Conservation (phyloP, 2,329 filamentous ascomycete genomes). For the Helotiales sp. region DNA sequence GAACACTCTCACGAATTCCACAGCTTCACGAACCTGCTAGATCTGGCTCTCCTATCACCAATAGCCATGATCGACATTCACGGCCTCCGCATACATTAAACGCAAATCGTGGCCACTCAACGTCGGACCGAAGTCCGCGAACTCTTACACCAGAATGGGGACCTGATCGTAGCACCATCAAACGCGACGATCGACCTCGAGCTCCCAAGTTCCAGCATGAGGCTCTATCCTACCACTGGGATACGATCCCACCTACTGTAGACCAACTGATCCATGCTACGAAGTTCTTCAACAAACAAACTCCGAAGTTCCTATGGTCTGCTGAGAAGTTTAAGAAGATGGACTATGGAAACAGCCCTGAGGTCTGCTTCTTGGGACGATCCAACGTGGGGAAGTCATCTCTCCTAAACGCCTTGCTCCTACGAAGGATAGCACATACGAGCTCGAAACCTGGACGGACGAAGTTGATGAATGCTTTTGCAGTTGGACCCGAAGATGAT, state of each 20-base stretch:
- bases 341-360: conserved; percentile 43
- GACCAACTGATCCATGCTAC: conserved; percentile 46
- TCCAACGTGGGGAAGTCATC: conserved; percentile 71
- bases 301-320: conserved; percentile 58
- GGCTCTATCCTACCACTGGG: conserved; percentile 47
- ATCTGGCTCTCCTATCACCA: too few relatives aligned
- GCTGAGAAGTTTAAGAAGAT: conserved; percentile 60
- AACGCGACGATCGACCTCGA: neutral
- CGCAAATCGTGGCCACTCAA: neutral
- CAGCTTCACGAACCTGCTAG: too few relatives aligned
- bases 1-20: neutral
- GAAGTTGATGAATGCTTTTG: conserved; percentile 65
- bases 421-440: conserved; percentile 51
- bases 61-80: too few relatives aligned
- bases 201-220: neutral
- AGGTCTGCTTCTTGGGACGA: conserved; percentile 60
- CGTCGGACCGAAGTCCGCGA: neutral
- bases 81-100: too few relatives aligned
- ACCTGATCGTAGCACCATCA: too few relatives aligned
- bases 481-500: conserved; percentile 46
- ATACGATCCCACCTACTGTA: conserved; percentile 45
- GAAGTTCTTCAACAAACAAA: conserved; percentile 46
- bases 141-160: too few relatives aligned
- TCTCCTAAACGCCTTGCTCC: conserved; percentile 64
- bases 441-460: conserved; percentile 62